phyloP scores from a whole-genome alignment of 164 flowering plant genomes.

The Malania oleifera region DNA sequence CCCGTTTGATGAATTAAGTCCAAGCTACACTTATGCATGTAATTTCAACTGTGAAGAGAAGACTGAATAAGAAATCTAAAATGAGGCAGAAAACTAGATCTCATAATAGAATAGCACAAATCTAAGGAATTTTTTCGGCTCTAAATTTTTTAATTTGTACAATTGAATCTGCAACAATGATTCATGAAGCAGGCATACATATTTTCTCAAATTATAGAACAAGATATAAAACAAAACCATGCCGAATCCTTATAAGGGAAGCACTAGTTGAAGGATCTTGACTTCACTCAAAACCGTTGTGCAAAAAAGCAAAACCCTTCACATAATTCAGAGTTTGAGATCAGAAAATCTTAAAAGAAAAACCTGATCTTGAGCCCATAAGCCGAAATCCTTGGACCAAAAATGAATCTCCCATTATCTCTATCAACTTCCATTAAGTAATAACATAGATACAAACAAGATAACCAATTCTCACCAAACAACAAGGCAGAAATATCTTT shows the following conservation, averaged over 20 bases:
- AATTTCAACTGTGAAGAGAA: background rate
- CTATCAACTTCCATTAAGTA: conserved; percentile 5
- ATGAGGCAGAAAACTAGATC: conserved; percentile 6
- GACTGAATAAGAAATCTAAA: background rate
- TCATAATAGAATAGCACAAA: background rate
- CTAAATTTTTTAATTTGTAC: too few relatives aligned
- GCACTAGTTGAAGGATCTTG: background rate
- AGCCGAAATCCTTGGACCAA: conserved; percentile 9
- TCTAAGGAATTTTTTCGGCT: background rate
- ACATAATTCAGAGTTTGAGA: conserved; percentile 10
- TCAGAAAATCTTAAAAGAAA: conserved; percentile 12
- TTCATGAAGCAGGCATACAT: background rate
- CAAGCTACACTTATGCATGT: background rate
- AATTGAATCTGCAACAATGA: too few relatives aligned
- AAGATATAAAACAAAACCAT: background rate
- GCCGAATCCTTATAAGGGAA: conserved; percentile 1
- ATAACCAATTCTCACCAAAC: conserved; percentile 5
- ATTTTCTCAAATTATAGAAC: background rate
- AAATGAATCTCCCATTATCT: conserved; percentile 7
- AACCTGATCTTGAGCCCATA: conserved; percentile 16
- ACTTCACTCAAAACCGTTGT: conserved; percentile 11
- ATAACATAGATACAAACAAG: too few relatives aligned
- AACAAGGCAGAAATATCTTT: conserved; percentile 17
- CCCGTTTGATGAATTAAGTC: too few relatives aligned
- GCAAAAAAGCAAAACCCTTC: conserved; percentile 9